A percentile compares a stretch with the other conserved stretches of the same genome.
These are phyloP conservation scores for Seminavis robusta DNA, from an alignment of 108 stramenopile species.

Conservation along the genomic window DNA sequence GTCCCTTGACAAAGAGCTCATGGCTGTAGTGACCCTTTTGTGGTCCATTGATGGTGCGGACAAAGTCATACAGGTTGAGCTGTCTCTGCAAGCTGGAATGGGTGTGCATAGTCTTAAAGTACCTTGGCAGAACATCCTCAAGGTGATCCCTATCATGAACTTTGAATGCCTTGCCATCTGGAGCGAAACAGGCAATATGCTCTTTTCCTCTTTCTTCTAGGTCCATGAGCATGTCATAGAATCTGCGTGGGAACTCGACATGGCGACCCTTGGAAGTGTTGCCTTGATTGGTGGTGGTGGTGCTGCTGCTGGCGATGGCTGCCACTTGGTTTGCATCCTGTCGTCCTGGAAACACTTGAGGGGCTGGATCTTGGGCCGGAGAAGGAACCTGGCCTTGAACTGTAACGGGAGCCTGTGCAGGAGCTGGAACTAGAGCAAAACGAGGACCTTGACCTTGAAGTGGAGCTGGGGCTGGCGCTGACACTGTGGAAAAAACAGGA, in stretches of 20 bases:
- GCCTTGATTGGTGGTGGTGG: no score
- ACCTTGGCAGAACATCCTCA: conserved; percentile 64
- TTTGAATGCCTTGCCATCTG: conserved; percentile 59
- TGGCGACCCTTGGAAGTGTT: no score
- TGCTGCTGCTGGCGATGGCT: no score
- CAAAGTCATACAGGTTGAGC: conserved; percentile 81
- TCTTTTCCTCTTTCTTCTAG: conserved; percentile 31
- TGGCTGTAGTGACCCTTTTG: conserved; percentile 69
- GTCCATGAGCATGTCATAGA: conserved; percentile 45
- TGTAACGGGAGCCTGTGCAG: no score
- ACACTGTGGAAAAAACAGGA: no score
- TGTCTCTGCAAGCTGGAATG: conserved; percentile 83
- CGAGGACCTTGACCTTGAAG: no score
- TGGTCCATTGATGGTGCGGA: conserved; percentile 52
- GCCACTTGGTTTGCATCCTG: no score
- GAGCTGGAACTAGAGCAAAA: no score
- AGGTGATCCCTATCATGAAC: conserved; percentile 57
- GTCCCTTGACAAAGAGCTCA: conserved; percentile 55
- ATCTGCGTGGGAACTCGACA: conserved; percentile 56
- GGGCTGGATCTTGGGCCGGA: no score
- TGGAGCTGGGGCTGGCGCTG: no score
- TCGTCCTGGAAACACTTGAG: no score
- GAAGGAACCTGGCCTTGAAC: no score
- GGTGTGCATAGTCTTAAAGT: conserved; percentile 76
- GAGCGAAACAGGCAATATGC: conserved; percentile 49